A percentile compares a stretch with the other conserved stretches of the same genome.
These are phyloP conservation scores for Zasmidium citrigriseum DNA, from an alignment of 2,329 filamentous ascomycete species.

Conservation along the genomic window DNA sequence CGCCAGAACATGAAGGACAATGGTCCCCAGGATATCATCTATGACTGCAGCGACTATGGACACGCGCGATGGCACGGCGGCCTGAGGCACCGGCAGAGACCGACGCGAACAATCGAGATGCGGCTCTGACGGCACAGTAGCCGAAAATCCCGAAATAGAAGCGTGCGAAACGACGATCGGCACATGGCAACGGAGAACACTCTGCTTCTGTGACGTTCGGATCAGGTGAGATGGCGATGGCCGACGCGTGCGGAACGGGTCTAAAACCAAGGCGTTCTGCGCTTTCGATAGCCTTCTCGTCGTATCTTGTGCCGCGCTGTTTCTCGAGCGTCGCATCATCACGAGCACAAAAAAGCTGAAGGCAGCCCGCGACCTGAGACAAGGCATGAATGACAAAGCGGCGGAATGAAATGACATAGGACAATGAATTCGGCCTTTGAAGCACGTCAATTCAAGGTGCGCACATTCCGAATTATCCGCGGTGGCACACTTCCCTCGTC, in stretches of 20 bases:
- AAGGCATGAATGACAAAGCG: slow-evolving; percentile 3
- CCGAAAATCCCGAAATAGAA: slow-evolving; percentile 11
- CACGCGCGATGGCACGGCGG: too few species aligned
- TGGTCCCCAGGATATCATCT: too few species aligned
- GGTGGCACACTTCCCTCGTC: neutral
- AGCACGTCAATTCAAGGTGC: slow-evolving; percentile 1
- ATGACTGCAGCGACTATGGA: too few species aligned
- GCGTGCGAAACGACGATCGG: slow-evolving; percentile 7
- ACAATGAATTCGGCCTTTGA: slow-evolving; percentile 6
- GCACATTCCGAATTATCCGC: slow-evolving; percentile 9
- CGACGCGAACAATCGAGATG: neutral
- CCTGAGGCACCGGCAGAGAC: neutral
- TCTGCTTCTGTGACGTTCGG: neutral
- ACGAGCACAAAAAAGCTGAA: neutral
- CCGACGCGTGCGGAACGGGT: neutral
- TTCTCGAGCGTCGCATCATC: slow-evolving; percentile 3
- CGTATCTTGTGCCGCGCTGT: too few species aligned
- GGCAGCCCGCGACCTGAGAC: neutral
- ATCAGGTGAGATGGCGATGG: neutral
- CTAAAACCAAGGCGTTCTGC: neutral
- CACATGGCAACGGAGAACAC: slow-evolving; percentile 1
- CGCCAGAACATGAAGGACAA: neutral
- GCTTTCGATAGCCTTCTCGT: neutral
- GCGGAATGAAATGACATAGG: slow-evolving; percentile 10
- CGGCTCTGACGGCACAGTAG: slow-evolving; percentile 1